A percentile compares a stretch with the other conserved stretches of the same genome.
Conservation (phyloP, 2,329 filamentous ascomycete species). For the Botrytis byssoidea region DNA sequence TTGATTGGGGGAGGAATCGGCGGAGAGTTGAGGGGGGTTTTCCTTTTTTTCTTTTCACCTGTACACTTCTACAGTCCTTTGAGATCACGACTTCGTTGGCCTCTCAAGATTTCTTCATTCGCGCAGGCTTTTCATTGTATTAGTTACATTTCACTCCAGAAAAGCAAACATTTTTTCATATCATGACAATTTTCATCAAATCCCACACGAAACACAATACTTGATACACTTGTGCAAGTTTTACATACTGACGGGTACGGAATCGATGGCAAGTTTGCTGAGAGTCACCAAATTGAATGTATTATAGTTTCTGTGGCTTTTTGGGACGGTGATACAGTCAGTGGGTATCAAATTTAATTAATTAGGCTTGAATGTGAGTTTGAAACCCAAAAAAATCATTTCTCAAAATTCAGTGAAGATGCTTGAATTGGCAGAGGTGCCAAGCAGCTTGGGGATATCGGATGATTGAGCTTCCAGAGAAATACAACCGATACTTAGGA, state of each 20-base stretch:
- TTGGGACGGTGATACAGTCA: neutral
- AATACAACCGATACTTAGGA: neutral
- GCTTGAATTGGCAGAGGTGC: no score
- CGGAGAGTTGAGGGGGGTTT: neutral
- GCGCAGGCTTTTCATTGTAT: slow-evolving; percentile 9
- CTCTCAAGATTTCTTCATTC: neutral
- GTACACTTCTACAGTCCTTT: slow-evolving; percentile 10
- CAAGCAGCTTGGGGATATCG: neutral
- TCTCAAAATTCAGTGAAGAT: neutral
- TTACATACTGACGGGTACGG: neutral
- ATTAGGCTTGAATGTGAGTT: slow-evolving; percentile 10
- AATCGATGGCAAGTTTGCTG: slow-evolving; percentile 15
- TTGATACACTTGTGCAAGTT: slow-evolving; percentile 13
- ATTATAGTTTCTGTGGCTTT: slow-evolving; percentile 10
- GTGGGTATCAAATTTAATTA: neutral
- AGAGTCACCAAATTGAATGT: slow-evolving; percentile 5
- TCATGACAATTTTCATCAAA: neutral
- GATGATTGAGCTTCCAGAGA: neutral
- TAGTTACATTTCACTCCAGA: slow-evolving; percentile 11
- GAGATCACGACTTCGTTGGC: neutral
- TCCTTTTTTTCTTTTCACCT: neutral
- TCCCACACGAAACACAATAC: neutral
- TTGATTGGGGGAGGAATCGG: neutral
- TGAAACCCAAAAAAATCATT: neutral
- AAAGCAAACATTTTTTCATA: slow-evolving; percentile 2